phyloP scores from a whole-genome alignment of 306 rosid species.

The Cicer arietinum region DNA sequence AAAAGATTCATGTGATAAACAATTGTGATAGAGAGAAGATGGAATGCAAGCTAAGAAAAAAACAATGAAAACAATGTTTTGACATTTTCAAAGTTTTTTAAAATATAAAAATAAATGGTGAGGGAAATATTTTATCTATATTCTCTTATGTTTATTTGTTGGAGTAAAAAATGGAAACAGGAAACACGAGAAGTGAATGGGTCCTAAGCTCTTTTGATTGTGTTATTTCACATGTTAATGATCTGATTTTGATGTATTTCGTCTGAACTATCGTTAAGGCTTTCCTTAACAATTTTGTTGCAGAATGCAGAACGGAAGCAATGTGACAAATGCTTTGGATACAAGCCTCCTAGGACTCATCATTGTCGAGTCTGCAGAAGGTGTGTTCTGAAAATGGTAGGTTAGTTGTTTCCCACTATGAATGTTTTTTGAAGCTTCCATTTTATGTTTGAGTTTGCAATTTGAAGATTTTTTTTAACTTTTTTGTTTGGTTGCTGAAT shows the following conservation, averaged over 20 bases:
- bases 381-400: constrained; percentile 94
- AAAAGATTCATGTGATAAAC: too few species aligned
- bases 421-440: constrained; percentile 15
- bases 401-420: constrained; percentile 45
- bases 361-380: constrained; percentile 92
- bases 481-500: constrained; percentile 36
- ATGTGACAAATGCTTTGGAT: constrained; percentile 77
- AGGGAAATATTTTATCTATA: too few species aligned
- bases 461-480: constrained; percentile 18
- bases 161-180: too few species aligned
- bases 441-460: constrained; percentile 14
- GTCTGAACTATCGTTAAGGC: constrained; percentile 24
- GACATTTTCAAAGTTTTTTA: too few species aligned
- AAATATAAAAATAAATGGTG: too few species aligned
- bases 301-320: constrained; percentile 58
- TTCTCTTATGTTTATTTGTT: too few species aligned
- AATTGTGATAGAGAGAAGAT: too few species aligned
- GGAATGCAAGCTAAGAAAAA: too few species aligned
- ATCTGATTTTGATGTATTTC: constrained; percentile 6
- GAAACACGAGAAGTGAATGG: too few species aligned
- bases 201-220: constrained; percentile 10
- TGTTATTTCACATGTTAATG: constrained; percentile 12
- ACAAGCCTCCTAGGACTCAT: constrained; percentile 94
- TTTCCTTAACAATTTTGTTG: constrained; percentile 27
- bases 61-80: too few species aligned